Evolutionary conservation across 2,329 filamentous ascomycete genomes (phyloP).

Genomic region (Fonsecaea nubica): DNA sequence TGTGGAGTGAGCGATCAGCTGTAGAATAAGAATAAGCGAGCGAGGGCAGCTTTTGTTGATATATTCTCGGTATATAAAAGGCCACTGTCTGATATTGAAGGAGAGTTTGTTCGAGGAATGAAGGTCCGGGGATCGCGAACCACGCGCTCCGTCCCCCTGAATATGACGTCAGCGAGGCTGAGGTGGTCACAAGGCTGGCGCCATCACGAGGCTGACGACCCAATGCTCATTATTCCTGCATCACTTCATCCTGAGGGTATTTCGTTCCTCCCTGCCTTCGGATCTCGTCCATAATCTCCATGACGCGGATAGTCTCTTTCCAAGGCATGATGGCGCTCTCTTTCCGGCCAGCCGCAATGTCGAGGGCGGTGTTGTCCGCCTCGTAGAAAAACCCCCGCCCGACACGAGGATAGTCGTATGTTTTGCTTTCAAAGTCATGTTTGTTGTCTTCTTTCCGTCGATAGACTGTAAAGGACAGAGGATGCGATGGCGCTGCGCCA

Average conservation of each 20-base stretch:
- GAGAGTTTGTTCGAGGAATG: neutral
- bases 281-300: conserved; percentile 58
- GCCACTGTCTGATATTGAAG: neutral
- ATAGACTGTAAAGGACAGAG: conserved; percentile 32
- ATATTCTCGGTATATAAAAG: conserved; percentile 4
- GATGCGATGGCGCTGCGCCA: conserved; percentile 26
- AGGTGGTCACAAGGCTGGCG: conserved; percentile 11
- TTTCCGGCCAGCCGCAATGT: conserved; percentile 42
- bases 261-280: conserved; percentile 46
- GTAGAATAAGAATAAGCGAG: conserved; percentile 4
- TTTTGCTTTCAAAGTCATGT: conserved; percentile 10
- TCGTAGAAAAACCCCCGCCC: conserved; percentile 47
- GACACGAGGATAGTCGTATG: conserved; percentile 27
- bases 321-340: conserved; percentile 56
- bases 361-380: conserved; percentile 42
- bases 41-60: neutral
- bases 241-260: conserved; percentile 35
- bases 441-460: conserved; percentile 18
- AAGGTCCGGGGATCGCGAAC: neutral
- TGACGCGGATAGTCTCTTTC: conserved; percentile 54
- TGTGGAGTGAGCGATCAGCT: neutral
- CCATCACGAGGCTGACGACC: conserved; percentile 13
- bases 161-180: conserved; percentile 28
- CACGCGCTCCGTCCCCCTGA: neutral
- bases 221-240: neutral